Base-by-base conservation (phyloP, 129 eudicot genomes). In the Chrysanthemum seticuspe region DNA sequence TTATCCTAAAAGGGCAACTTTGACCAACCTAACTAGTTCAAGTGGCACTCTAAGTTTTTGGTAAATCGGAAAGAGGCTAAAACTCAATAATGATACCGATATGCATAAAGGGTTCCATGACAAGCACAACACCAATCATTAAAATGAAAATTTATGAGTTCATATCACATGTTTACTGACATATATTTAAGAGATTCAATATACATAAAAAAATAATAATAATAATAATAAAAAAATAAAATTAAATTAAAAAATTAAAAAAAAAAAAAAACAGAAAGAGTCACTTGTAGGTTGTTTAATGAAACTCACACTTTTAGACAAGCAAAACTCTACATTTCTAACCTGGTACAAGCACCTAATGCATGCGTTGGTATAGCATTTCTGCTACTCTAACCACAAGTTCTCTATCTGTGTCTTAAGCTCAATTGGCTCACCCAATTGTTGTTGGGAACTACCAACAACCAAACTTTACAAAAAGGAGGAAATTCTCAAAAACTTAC, bases 11-110 rank as follows among this genome's bases (percentile, higher is more conserved):
- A 49, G 51, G 74, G 72, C 25, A 52, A 74, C 53, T 54, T 31
- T 74, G 19, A 74, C 72, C 72, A 65, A 75, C 34, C 29, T 21
- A 65, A 55, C 11, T 65, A 75, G 73, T 75, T 54, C 53, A 75
- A 75, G 79, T 66, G 48, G 47, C 57, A 47, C 44, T 64, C 21
- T 16, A 51, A 52, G 53, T 51, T 3, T 63, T 31, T 36, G 44
- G 53, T 50, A 51, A 52, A 51, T 29, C n/a, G 12, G 77, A 62
- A 73, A 73, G 48, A 45, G 34, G 44, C 52, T 29, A 62, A 27
- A 73, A 40, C 63, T 29, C 78, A 29, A 74, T 29, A 13, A 62
- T 18, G 71, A 74, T 51, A 74, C 15, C 55, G 29, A 64, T 19
- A 31, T 74, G 64, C 62, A 34, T 64, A 13, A 44, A 72, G 45